A percentile compares a stretch with the other conserved stretches of the same genome.
phyloP scores from a whole-genome alignment of 768 basidiomycete genomes.

The Phylloporus scabripes region DNA sequence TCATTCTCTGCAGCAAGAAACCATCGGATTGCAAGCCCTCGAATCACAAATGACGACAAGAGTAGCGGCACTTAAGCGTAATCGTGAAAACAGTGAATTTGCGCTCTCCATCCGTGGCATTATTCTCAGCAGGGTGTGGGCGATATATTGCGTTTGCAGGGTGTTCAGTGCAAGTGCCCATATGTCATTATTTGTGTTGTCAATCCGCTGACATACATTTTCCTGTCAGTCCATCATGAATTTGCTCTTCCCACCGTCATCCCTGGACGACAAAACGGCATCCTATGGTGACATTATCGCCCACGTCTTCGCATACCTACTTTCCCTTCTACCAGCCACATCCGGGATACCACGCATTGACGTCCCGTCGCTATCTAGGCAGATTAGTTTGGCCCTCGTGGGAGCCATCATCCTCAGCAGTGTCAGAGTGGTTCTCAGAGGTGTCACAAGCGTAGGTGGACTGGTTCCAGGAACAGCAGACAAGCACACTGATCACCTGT shows the following conservation, averaged over 20 bases:
- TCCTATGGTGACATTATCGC: slow-evolving; percentile 43
- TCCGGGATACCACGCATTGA: slow-evolving; percentile 29
- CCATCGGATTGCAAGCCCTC: slow-evolving; percentile 59
- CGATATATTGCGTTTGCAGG: slow-evolving; percentile 61
- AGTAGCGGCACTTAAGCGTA: slow-evolving; percentile 44
- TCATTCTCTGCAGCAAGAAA: slow-evolving; percentile 44
- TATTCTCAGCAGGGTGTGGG: slow-evolving; percentile 50
- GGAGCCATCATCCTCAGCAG: slow-evolving; percentile 73
- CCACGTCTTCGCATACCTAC: slow-evolving; percentile 35
- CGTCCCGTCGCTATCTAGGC: slow-evolving; percentile 42
- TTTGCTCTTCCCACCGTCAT: slow-evolving; percentile 29
- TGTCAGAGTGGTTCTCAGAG: slow-evolving; percentile 61
- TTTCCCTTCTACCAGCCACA: slow-evolving; percentile 35
- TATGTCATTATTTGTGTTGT: slow-evolving; percentile 2
- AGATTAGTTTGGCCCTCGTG: slow-evolving; percentile 63
- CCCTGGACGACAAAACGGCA: slow-evolving; percentile 33
- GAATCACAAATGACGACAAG: slow-evolving; percentile 63
- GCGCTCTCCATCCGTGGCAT: slow-evolving; percentile 51
- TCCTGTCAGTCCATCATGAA: slow-evolving; percentile 29
- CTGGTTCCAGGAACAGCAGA: slow-evolving; percentile 1
- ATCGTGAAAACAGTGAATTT: slow-evolving; percentile 46
- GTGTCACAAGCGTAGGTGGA: slow-evolving; percentile 52
- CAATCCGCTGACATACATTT: slow-evolving; percentile 13
- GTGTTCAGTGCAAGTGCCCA: slow-evolving; percentile 49
- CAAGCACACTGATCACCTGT: not conserved